Conservation (phyloP, 1,284 basidiomycete genomes). For the Trichosporon sp. region DNA sequence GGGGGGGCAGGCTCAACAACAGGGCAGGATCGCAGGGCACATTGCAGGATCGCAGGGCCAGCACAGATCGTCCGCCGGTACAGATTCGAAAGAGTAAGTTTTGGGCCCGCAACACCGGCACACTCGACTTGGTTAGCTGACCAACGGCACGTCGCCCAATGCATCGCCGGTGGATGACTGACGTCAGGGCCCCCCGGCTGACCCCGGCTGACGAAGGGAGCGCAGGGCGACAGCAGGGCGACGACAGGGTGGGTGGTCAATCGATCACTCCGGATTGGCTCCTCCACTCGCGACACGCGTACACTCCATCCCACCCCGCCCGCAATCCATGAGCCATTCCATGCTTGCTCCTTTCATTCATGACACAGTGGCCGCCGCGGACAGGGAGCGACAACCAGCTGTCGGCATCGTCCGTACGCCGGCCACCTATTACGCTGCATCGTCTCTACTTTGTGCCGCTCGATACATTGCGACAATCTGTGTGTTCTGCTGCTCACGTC, state of each 20-base stretch:
- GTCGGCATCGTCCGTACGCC: background rate
- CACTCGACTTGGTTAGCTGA: too few relatives aligned
- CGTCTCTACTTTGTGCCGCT: background rate
- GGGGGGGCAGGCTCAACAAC: background rate
- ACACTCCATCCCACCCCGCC: background rate
- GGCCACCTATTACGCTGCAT: background rate
- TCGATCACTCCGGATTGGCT: background rate
- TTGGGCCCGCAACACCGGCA: conserved; percentile 3
- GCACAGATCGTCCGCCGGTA: conserved; percentile 16
- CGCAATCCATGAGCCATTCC: conserved; percentile 9
- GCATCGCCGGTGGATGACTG: background rate
- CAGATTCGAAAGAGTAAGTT: background rate
- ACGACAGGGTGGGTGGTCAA: background rate
- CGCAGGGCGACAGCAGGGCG: background rate
- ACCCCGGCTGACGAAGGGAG: background rate
- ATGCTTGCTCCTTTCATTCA: background rate
- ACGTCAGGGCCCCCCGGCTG: conserved; percentile 8
- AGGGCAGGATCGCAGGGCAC: background rate
- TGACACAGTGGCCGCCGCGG: conserved; percentile 8
- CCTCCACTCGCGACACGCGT: conserved; percentile 15
- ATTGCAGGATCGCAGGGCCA: background rate
- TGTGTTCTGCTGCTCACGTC: background rate
- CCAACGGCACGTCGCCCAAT: conserved; percentile 9
- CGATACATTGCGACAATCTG: background rate
- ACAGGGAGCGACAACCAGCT: background rate